Base-by-base conservation (phyloP, 345 rosid species). In the Hypericum perforatum region DNA sequence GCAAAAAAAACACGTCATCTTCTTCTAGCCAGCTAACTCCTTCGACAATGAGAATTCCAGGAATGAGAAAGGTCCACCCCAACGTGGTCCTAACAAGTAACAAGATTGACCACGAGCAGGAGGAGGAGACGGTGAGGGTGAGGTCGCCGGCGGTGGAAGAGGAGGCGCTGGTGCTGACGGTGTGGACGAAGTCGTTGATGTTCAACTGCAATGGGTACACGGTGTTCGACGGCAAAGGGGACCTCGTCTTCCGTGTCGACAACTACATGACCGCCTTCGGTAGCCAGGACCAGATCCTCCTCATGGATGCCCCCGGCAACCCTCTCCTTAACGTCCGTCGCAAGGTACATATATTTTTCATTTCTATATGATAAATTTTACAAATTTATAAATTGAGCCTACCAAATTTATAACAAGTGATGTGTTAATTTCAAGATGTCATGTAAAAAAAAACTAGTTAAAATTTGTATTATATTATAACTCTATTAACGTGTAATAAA, bases 201-300 rank as follows among this genome's bases (percentile, higher is more conserved):
- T 89, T 92, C 69, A 92, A 81, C 68, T 92, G 98, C 68, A 80
- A 82, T 9, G 98, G 98, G n/a, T 92, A 79, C 63, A 85, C 98
- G 1, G 98, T 88, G 54, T 88, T 61, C 49, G 90, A 88, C 54
- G 54, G 79, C 44, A 78, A 57, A 43, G 98, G 96, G 10, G 70
- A 88, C 57, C 82, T 92, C 13, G 77, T 78, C 10, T 92, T 73
- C 49, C 71, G 98, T 37, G 98, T 92, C 6, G 98, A 92, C 50
- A 92, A 92, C 16, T 92, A 92, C 73, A 81, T 78, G 66, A 63
- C 83, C 9, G 68, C 60, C 15, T 56, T 63, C 7, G 62, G 66
- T 45, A 41, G 61, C 38, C 76, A 63, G 7, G 82, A 77, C 9
- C 86, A 83, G 69, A 72, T 88, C 64, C 65, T 92, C 52, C 96